These are phyloP conservation scores for Neopestalotiopsis clavispora DNA, from an alignment of 2,329 filamentous ascomycete genomes.

Conservation along the genomic window DNA sequence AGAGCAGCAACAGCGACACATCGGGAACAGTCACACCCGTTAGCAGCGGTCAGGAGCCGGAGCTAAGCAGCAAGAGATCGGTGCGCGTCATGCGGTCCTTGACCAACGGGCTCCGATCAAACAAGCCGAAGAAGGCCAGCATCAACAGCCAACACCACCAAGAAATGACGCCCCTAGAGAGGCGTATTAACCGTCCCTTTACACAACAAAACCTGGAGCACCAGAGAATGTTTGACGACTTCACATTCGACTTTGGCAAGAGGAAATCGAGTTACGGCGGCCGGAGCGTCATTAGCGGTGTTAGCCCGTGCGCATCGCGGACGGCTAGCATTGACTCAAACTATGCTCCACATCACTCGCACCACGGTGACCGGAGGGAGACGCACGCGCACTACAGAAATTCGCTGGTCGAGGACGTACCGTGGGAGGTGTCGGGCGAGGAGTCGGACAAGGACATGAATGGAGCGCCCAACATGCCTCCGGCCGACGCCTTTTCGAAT, in stretches of 20 bases:
- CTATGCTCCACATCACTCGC: conserved; percentile 13
- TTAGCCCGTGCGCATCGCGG: conserved; percentile 35
- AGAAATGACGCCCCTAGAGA: conserved; percentile 18
- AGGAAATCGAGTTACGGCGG: conserved; percentile 27
- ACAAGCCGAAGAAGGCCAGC: conserved; percentile 22
- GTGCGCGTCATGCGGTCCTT: conserved; percentile 28
- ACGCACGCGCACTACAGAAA: conserved; percentile 23
- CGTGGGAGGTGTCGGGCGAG: conserved; percentile 23
- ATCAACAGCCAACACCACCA: neutral
- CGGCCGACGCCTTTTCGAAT: neutral
- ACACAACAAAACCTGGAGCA: conserved; percentile 38
- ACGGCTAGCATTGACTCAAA: conserved; percentile 31
- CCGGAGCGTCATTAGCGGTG: conserved; percentile 29
- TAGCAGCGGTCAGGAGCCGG: conserved; percentile 24
- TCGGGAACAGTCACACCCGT: conserved; percentile 28
- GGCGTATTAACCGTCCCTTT: conserved; percentile 34
- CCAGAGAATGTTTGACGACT: conserved; percentile 35
- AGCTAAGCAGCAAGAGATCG: conserved; percentile 24
- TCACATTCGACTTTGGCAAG: conserved; percentile 34
- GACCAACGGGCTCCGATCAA: conserved; percentile 25
- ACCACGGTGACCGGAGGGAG: conserved; percentile 20
- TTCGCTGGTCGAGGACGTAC: conserved; percentile 21
- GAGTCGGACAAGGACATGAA: conserved; percentile 21
- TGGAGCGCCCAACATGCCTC: neutral
- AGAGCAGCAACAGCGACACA: conserved; percentile 20